Evolutionary conservation across 2,329 filamentous ascomycete species (phyloP), one percentile per base, ranked within the genome.

Genomic region (Alternaria viburni): DNA sequence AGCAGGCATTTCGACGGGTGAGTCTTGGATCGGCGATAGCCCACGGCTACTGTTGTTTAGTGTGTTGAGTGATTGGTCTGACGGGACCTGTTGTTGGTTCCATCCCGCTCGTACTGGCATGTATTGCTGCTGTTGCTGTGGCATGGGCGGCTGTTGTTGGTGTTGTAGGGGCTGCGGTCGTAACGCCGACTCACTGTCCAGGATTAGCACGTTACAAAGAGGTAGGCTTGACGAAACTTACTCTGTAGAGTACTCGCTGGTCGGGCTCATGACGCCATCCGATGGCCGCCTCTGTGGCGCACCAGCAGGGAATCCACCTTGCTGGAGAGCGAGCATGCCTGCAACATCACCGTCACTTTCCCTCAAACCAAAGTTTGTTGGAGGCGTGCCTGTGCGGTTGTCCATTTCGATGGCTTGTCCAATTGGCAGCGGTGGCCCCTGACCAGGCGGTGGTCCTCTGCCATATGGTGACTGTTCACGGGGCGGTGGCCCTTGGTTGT

Each of bases 331-430:
- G 32, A 93, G 85, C 89, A 93, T 91, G 55, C 90, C 91, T 58
- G 87, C 87, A 58, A 93, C 89, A 77, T 93, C 91, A 1, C 85
- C 86, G 73, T 93, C 90, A 69, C 87, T 91, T 57, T 92, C 90
- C 52, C 82, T 77, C 26, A 85, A 61, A 6, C 82, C 82, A 54
- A 81, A 84, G 49, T 74, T 76, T 17, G 65, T 52, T 8, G 71
- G 69, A 50, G 75, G 76, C 43, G 75, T 74, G 9, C 74, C 76
- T 23, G 62, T 72, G 52, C 85, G 83, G 32, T 90, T 89, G 76
- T 94, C 90, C 92, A 96, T 94, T 77, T 96, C 93, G 57, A 93
- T 87, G 3, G 91, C 89, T 73, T 90, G 90, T 10, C 89, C 89
- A 12, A 89, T 82, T 4, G 55, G 59, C 59, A 62, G 52, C 30